Base-by-base conservation (phyloP, 495 filamentous ascomycete species). In the Pyrenula massariospora region DNA sequence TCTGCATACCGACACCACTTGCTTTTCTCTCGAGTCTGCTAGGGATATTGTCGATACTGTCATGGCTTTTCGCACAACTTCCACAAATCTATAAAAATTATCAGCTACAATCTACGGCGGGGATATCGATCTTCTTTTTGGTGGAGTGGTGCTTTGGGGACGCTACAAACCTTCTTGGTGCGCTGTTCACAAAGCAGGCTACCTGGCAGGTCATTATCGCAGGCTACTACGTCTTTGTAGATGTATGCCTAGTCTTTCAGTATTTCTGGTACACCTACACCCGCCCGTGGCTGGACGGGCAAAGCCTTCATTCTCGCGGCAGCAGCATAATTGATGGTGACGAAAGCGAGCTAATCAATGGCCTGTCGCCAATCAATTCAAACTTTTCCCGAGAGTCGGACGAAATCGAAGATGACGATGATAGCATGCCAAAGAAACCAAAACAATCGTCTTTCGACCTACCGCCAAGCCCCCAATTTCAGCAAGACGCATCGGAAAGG, bases 31-130 rank as follows among this genome's bases (percentile, higher is more conserved):
- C 85, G 49, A 83, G 78, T 3, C 56, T 77, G n/a, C 71, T 88
- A 47, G 85, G 85, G 47, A 76, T 76, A 0, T 66, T 82, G 57
- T 85, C 81, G 62, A 87, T 88, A 42, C 60, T 82, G 47, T 81
- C 85, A 53, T 89, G 85, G 85, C 72, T 89, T n/a, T 89, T 87
- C 62, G 85, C 86, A 24, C 86, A 88, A 65, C 68, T 88, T 20
- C 85, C 85, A 2, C 85, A 89, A 61, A 85, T 89, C 49, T 83
- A 78, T 68, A 86, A 86, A 72, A 89, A 89, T 64, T 81, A 80
- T 60, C 73, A 74, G 51, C 62, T 85, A 10, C 71, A 81, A 58
- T 87, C 84, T 2, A 86, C 84, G 0, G 82, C 84, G 3, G 85
- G 85, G 2, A 64, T 89, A 48, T 86, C 82, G 2, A 74, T 84